Conservation (phyloP, 2,329 filamentous ascomycete genomes). For the Scleromitrula shiraiana region DNA sequence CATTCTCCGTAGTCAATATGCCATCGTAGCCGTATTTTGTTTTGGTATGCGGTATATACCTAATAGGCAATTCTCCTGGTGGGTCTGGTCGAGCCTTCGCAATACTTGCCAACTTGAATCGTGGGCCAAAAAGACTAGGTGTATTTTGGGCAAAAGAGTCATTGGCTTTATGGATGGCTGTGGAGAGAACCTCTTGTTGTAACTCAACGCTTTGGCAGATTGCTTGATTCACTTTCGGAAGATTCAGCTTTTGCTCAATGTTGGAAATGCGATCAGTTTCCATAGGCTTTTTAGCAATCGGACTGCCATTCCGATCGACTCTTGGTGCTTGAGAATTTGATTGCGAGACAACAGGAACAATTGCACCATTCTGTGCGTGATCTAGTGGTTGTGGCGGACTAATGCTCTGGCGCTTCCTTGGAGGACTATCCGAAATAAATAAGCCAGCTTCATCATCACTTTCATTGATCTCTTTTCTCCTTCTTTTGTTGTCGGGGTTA, state of each 20-base stretch:
- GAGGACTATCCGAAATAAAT: constrained; percentile 2
- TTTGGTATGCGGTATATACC: constrained; percentile 26
- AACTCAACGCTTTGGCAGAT: not conserved
- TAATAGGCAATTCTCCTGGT: constrained; percentile 15
- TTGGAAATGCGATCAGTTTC: constrained; percentile 15
- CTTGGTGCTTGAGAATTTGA: constrained; percentile 19
- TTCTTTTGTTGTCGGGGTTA: not conserved
- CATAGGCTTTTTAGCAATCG: constrained; percentile 10
- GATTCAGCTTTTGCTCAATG: constrained; percentile 8
- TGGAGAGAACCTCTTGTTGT: not conserved
- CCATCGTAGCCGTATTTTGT: constrained; percentile 20
- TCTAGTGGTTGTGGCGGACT: constrained; percentile 3
- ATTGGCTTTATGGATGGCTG: not conserved
- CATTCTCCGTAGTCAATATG: constrained; percentile 17
- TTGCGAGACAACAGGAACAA: too few species aligned
- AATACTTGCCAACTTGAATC: constrained; percentile 13
- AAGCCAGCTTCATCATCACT: not conserved
- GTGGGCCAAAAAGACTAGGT: not conserved
- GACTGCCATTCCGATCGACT: constrained; percentile 25
- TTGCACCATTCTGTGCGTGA: too few species aligned
- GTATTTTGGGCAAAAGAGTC: not conserved
- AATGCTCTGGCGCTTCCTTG: constrained; percentile 14
- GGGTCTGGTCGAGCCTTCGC: constrained; percentile 20
- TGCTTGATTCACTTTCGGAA: not conserved
- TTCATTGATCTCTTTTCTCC: not conserved